Evolutionary conservation across 2,329 filamentous ascomycete species (phyloP), one percentile per base, ranked within the genome.

Genomic region (Calonectria montana): DNA sequence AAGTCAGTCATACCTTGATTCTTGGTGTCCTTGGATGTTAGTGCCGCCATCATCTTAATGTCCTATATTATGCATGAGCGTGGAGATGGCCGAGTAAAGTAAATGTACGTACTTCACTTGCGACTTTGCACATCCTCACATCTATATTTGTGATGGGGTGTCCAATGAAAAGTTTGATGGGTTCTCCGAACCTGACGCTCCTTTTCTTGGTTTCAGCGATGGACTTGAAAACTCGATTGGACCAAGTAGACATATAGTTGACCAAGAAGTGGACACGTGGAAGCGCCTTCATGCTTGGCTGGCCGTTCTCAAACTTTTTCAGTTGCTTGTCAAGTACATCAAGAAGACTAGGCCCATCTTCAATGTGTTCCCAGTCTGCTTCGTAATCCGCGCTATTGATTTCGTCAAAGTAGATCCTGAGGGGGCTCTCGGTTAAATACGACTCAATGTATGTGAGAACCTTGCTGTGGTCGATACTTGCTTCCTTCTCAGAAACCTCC

Each of bases 371-470:
- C 81, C 85, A 86, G 67, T 86, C 86, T 23, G 80, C 84, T 62
- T 86, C 85, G 75, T 88, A 88, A 48, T 88, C 88, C n/a, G 88
- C 88, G 31, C 85, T 80, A 45, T 83, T 80, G 9, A 88, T 82
- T 5, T 87, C 86, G 67, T 84, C 83, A 62, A 94, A 89, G 77
- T 91, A 94, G 10, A 88, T 82, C 25, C 87, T 86, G 4, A 97
- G 84, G 6, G 91, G 91, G 76, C 92, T 95, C 39, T 87, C 87
- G 1, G 87, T 89, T 75, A 97, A 86, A 41, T 92, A 92, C 31
- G 90, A 89, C 75, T 93, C 89, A 43, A 98, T 93, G 80, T 98
- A 98, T 1, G 90, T 88, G 10, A 98, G 83, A 1, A 97, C 91
- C 69, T 92, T 92, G 18, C 87, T 87, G 62, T 93, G 89, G 74